Evolutionary conservation across 2,329 filamentous ascomycete species (phyloP).

Genomic region (Parasarocladium wereldwijsianum): DNA sequence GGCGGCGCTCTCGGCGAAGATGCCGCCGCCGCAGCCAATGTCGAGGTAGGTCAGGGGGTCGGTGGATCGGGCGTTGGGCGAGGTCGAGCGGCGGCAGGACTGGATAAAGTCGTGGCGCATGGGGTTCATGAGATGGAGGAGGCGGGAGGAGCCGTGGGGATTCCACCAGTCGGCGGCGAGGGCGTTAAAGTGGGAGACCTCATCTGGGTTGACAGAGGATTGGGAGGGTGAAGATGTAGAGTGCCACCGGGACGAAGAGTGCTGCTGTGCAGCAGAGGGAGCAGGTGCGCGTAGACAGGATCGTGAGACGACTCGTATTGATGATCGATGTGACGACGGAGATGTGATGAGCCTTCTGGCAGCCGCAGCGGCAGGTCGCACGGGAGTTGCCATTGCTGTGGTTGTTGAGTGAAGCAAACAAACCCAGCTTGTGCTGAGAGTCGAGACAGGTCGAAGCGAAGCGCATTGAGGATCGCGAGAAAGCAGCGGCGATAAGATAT

Average conservation of each 20-base stretch:
- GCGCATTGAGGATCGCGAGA: no score
- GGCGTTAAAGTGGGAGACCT: conserved; percentile 87
- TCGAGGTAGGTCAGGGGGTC: conserved; percentile 58
- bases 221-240: conserved; percentile 18
- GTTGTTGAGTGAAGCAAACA: no score
- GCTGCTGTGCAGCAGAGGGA: not conserved
- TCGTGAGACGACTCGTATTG: not conserved
- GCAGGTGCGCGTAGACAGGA: not conserved
- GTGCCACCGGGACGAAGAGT: conserved; percentile 7
- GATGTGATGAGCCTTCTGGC: no score
- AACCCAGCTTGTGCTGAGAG: no score
- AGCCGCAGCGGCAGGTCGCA: no score
- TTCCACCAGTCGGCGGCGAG: conserved; percentile 97
- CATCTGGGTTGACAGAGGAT: conserved; percentile 71
- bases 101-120: conserved; percentile 86
- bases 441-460: no score
- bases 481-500: no score
- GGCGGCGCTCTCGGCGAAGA: conserved; percentile 82
- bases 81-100: conserved; percentile 42
- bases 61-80: conserved; percentile 13
- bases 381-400: no score
- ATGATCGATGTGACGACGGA: no score
- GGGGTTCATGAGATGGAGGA: conserved; percentile 96
- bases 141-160: conserved; percentile 76
- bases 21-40: conserved; percentile 89